Evolutionary conservation across 2,329 filamentous ascomycete species (phyloP).

Genomic region (Botrytis fabae): DNA sequence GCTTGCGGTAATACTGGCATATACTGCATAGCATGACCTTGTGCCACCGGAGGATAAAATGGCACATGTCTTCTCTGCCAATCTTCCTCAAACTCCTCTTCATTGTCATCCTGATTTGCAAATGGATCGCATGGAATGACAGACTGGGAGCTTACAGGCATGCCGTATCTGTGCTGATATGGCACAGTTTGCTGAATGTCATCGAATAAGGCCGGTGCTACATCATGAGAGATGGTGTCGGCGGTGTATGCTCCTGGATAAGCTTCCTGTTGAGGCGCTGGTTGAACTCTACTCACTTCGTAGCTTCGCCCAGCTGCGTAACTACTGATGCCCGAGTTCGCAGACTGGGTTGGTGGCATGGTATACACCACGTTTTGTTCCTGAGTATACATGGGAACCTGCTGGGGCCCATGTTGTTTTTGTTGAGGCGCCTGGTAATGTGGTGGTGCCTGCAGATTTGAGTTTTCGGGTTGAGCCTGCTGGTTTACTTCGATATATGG

Average conservation of each 20-base stretch:
- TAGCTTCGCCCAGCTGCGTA: not conserved
- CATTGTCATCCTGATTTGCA: no score
- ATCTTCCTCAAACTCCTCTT: not conserved
- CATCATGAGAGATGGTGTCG: not conserved
- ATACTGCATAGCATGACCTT: not conserved
- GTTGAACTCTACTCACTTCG: not conserved
- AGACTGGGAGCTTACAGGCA: not conserved
- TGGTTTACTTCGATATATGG: no score
- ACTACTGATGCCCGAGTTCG: not conserved
- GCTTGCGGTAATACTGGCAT: not conserved
- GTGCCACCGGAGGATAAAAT: not conserved
- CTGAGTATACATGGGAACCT: not conserved
- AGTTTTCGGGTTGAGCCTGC: not conserved
- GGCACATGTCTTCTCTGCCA: not conserved
- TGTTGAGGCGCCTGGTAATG: not conserved
- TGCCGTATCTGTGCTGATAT: no score
- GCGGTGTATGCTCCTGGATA: not conserved
- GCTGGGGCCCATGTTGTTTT: not conserved
- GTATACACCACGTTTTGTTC: not conserved
- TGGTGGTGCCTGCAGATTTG: not conserved
- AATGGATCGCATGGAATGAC: not conserved
- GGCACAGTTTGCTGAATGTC: no score
- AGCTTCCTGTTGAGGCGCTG: not conserved
- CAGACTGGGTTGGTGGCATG: not conserved
- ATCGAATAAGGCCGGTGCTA: not conserved